A percentile compares a stretch with the other conserved stretches of the same genome.
Conservation (phyloP, 2,329 filamentous ascomycete genomes). For the Microsporum audouinii region DNA sequence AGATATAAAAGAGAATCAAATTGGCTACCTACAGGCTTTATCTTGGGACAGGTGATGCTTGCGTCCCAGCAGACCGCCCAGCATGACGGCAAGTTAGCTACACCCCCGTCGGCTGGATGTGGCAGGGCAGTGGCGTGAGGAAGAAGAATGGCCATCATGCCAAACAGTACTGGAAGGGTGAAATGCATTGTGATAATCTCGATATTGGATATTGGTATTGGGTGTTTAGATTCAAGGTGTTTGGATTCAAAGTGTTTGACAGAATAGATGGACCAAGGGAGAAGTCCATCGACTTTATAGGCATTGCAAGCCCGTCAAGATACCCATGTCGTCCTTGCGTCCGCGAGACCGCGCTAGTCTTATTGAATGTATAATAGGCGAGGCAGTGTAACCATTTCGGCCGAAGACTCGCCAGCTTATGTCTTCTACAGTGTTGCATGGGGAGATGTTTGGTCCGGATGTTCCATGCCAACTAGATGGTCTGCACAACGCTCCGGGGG, state of each 20-base stretch:
- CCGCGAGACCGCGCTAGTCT: neutral
- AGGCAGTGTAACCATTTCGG: neutral
- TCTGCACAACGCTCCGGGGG: neutral
- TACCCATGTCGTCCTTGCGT: neutral
- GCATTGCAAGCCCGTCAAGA: neutral
- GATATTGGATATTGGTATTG: neutral
- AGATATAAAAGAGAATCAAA: neutral
- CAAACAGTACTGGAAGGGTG: neutral
- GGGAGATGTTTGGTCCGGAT: neutral
- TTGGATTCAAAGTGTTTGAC: neutral
- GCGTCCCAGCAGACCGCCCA: neutral
- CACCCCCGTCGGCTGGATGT: neutral
- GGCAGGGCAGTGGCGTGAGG: neutral
- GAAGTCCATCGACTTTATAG: neutral
- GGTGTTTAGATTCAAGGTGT: too few species aligned
- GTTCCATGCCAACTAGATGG: neutral
- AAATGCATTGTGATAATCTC: neutral
- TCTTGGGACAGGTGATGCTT: neutral
- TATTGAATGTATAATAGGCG: neutral
- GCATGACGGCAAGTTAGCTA: neutral
- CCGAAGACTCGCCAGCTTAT: neutral
- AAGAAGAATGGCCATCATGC: neutral
- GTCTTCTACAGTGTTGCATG: neutral
- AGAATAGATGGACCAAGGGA: neutral
- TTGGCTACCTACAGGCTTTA: neutral